Conservation (phyloP, 2,329 filamentous ascomycete species). For the Colletotrichum magnum region DNA sequence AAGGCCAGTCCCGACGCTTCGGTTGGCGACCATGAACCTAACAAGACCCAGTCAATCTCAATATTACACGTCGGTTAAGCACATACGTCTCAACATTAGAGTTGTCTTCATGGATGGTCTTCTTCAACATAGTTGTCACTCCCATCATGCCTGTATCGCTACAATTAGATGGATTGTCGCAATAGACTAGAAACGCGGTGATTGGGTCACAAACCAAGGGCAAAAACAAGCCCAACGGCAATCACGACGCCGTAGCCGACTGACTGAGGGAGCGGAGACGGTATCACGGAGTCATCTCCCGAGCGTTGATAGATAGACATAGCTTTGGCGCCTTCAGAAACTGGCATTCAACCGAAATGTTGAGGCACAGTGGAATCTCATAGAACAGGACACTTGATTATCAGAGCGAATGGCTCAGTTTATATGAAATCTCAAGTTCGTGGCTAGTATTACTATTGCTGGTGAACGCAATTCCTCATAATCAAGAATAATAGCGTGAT, state of each 20-base stretch:
- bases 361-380: too few species aligned
- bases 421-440: too few species aligned
- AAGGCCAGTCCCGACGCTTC: conserved; percentile 63
- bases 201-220: not conserved
- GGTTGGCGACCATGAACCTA: conserved; percentile 67
- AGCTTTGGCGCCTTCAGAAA: not conserved
- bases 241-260: conserved; percentile 13
- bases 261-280: conserved; percentile 27
- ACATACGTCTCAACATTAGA: conserved; percentile 62
- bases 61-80: not conserved
- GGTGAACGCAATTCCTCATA: too few species aligned
- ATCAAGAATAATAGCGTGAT: too few species aligned
- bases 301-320: not conserved
- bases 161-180: not conserved
- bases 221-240: not conserved
- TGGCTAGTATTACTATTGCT: too few species aligned
- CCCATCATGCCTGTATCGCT: conserved; percentile 60
- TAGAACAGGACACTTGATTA: too few species aligned
- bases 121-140: conserved; percentile 61
- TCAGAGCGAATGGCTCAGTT: too few species aligned
- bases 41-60: not conserved
- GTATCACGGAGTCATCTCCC: conserved; percentile 11
- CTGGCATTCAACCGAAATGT: not conserved
- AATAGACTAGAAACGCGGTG: not conserved
- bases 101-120: conserved; percentile 65